These are phyloP conservation scores for Fraxinus floribunda DNA, from an alignment of 305 asterid genomes.

Conservation along the genomic window DNA sequence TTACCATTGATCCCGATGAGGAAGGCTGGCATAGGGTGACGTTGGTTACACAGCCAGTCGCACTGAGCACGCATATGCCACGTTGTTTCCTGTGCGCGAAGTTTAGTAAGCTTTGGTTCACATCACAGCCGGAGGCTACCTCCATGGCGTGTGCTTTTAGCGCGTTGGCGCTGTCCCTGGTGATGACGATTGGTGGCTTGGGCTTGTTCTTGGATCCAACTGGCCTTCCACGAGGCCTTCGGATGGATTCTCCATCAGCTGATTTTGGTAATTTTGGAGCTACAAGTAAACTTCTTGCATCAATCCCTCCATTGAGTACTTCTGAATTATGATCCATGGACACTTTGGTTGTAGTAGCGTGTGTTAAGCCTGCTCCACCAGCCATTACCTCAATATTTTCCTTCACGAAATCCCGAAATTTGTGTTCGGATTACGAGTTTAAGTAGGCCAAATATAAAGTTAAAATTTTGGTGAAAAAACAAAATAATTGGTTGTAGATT, in stretches of 20 bases:
- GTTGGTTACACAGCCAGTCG: conserved; percentile 74
- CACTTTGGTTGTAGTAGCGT: conserved; percentile 3
- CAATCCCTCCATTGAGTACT: conserved; percentile 13
- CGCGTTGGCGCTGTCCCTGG: conserved; percentile 77
- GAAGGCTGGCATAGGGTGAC: conserved; percentile 75
- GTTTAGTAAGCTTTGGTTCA: conserved; percentile 44
- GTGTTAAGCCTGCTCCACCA: not conserved
- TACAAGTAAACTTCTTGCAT: conserved; percentile 27
- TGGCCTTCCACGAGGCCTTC: conserved; percentile 83
- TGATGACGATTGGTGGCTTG: conserved; percentile 80
- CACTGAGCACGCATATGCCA: conserved; percentile 66
- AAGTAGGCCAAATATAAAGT: conserved; percentile 33
- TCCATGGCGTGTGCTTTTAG: conserved; percentile 82
- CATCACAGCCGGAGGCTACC: conserved; percentile 62
- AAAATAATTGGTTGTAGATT: conserved; percentile 44
- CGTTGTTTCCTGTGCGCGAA: conserved; percentile 68
- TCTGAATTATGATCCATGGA: conserved; percentile 16
- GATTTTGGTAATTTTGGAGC: conserved; percentile 24
- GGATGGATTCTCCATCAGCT: conserved; percentile 33
- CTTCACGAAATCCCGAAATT: conserved; percentile 10
- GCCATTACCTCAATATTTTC: not conserved
- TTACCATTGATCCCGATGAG: conserved; percentile 60
- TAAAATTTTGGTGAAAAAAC: conserved; percentile 29
- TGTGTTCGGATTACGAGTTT: conserved; percentile 26
- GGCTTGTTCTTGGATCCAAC: conserved; percentile 91